Evolutionary conservation across 805 yeast species (phyloP).

Genomic region (Lachancea nothofagi): DNA sequence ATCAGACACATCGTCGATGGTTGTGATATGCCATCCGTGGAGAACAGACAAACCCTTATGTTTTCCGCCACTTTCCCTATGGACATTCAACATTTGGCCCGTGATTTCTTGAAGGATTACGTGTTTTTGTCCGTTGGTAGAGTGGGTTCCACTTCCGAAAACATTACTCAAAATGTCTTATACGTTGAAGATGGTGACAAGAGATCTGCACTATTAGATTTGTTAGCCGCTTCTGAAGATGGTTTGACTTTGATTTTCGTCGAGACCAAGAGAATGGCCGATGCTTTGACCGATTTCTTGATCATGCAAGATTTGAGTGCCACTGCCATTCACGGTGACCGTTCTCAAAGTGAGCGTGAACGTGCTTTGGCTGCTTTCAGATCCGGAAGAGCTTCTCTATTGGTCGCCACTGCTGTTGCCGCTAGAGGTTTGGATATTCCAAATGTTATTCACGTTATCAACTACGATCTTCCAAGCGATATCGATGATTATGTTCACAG

Average conservation of each 20-base stretch:
- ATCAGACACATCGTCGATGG: constrained; percentile 96
- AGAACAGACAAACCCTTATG: constrained; percentile 93
- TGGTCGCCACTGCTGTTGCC: constrained; percentile 99
- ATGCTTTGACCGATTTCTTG: constrained; percentile 86
- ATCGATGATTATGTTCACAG: constrained; percentile 98
- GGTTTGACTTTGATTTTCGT: constrained; percentile 93
- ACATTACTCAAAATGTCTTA: constrained; percentile 88
- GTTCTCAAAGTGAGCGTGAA: constrained; percentile 97
- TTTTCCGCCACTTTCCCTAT: constrained; percentile 99
- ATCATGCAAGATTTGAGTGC: constrained; percentile 89
- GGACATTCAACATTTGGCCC: constrained; percentile 94
- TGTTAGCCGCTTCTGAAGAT: constrained; percentile 69
- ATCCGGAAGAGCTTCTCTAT: constrained; percentile 83
- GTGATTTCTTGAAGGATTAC: constrained; percentile 94
- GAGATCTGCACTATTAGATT: constrained; percentile 82
- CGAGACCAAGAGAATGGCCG: constrained; percentile 99
- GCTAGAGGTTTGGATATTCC: constrained; percentile 99
- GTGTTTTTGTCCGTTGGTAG: constrained; percentile 96
- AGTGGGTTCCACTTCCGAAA: constrained; percentile 98
- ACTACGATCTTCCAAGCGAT: constrained; percentile 94
- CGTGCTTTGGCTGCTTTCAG: constrained; percentile 93
- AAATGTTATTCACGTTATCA: constrained; percentile 95
- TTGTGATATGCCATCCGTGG: constrained; percentile 93
- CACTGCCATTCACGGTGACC: constrained; percentile 98
- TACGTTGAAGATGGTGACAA: constrained; percentile 93